phyloP scores from a whole-genome alignment of 305 asterid species.

The Lippia alba region DNA sequence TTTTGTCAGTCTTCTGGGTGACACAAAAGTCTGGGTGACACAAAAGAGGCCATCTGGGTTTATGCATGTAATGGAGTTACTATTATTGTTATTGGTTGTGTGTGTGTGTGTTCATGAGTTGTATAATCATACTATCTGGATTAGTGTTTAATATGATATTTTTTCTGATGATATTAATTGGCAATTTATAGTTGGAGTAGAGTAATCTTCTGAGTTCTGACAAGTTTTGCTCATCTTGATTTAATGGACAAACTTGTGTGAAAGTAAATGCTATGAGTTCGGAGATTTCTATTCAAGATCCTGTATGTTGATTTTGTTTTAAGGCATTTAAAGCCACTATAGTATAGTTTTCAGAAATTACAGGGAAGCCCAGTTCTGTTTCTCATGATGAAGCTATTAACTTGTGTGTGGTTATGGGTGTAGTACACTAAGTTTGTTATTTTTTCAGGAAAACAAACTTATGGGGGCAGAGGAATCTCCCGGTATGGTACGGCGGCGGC shows the following conservation, averaged over 20 bases:
- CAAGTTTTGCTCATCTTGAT: conserved; percentile 8
- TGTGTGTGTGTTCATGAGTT: neutral
- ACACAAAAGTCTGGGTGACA: neutral
- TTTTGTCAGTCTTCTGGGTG: too few relatives aligned
- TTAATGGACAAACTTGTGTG: neutral
- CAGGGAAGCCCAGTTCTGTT: neutral
- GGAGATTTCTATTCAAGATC: neutral
- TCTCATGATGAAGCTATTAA: neutral
- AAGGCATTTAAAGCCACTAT: neutral
- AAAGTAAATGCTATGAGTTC: neutral
- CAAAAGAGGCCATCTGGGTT: neutral
- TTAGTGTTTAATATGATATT: neutral
- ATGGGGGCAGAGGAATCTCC: conserved; percentile 48
- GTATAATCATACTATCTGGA: neutral
- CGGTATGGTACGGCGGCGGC: conserved; percentile 80
- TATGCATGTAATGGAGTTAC: neutral
- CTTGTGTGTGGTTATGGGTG: neutral
- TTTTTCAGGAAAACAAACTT: conserved; percentile 54
- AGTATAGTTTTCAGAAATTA: neutral
- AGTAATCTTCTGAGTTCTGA: neutral
- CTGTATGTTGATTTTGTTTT: conserved; percentile 1
- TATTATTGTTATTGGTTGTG: conserved; percentile 12
- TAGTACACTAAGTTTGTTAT: conserved; percentile 17
- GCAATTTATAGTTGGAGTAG: neutral
- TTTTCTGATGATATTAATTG: neutral